Evolutionary conservation across 192 early-diverging fungal genomes (phyloP), one percentile per base, ranked within the genome.

Genomic region (Obelidium mucronatum): DNA sequence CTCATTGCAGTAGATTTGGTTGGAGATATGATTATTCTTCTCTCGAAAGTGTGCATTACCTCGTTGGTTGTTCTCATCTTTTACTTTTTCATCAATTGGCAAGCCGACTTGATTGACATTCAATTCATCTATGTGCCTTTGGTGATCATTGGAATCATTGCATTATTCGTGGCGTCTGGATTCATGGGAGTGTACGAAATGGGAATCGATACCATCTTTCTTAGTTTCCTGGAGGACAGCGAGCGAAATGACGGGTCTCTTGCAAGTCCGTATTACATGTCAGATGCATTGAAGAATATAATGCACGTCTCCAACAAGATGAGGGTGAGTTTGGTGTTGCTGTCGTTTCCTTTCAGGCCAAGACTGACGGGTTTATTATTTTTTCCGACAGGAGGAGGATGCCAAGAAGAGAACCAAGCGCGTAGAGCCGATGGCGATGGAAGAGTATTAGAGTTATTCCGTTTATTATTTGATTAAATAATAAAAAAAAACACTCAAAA

Each of bases 141-240:
- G 30, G 37, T 74, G 48, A 51, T 84, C 40, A 79, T 84, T 40
- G 64, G 74, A 13, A 53, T 88, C 22, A 73, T 83, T 31, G 63
- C 82, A 3, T 80, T 77, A 67, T 73, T 88, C 26, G 80, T 89
- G 19, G 69, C 85, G 30, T 54, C 77, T 22, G 74, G 74, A 15
- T 82, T 90, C 77, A 74, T 90, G 62, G 80, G 81, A 19, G 78
- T 87, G 15, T 90, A 84, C 69, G 30, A 59, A 11, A 80, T 86
- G 80, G 85, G 80, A 28, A 87, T 87, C 62, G 82, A 84, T 40
- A 87, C 88, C 34, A 87, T 90, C 28, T 88, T 88, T 60, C 19
- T 90, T 72, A 83, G 71, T 28, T 87, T 87, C 63, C 80, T 84
- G 55, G 82, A 84, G 35, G 88, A 90, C 67, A 73, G 60, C 15